Percentiles rank a stretch among this genome's conserved stretches.
These are phyloP conservation scores for Gossypium schwendimanii DNA, from an alignment of 441 rosid species.

Conservation along the genomic window DNA sequence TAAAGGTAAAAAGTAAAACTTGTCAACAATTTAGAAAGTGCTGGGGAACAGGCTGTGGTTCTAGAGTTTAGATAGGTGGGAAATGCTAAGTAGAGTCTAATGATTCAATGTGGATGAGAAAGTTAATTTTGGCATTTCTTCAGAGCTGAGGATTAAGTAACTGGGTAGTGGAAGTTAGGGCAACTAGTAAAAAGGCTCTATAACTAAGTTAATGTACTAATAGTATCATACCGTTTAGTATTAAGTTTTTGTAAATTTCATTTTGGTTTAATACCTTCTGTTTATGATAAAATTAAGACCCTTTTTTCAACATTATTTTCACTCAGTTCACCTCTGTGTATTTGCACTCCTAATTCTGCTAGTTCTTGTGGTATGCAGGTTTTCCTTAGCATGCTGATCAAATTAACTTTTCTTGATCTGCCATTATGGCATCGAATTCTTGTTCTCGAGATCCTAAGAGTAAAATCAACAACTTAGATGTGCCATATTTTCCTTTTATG, in stretches of 20 bases:
- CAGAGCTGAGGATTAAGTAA: background rate
- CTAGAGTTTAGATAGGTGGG: background rate
- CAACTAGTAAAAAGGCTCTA: background rate
- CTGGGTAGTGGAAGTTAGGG: background rate
- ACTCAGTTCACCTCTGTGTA: background rate
- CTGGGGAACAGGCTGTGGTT: background rate
- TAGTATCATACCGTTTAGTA: background rate
- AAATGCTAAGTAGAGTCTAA: background rate
- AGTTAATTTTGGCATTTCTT: background rate
- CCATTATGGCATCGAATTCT: slow-evolving; percentile 99
- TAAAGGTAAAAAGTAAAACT: background rate
- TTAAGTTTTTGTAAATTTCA: background rate
- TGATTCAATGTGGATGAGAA: background rate
- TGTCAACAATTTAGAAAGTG: background rate
- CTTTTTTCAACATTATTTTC: background rate
- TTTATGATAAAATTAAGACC: background rate
- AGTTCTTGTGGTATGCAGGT: slow-evolving; percentile 49
- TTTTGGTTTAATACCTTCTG: background rate
- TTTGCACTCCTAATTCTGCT: background rate
- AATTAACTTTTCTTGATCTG: slow-evolving; percentile 84
- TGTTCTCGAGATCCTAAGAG: slow-evolving; percentile 98
- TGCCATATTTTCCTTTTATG: slow-evolving; percentile 14
- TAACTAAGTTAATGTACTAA: background rate
- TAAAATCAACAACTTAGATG: slow-evolving; percentile 29
- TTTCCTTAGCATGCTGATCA: slow-evolving; percentile 93